Base-by-base conservation (phyloP, 768 basidiomycete genomes). In the Hortiboletus campestris region DNA sequence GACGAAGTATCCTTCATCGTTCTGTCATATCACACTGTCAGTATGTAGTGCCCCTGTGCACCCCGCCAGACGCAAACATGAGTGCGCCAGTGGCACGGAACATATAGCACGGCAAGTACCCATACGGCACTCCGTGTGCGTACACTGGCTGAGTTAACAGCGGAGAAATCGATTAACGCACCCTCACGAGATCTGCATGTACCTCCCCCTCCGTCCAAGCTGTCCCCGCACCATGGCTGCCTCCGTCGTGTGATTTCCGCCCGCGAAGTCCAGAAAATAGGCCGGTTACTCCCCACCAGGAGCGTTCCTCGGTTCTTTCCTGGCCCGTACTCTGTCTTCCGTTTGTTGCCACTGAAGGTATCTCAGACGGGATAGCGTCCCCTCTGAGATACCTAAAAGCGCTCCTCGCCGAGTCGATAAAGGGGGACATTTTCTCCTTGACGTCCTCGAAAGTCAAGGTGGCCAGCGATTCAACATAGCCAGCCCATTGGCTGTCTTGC, bases 311-410 rank as follows among this genome's bases (percentile, higher is more conserved):
- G 6, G 67, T 65, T 53, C 61, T 66, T 38, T 64, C 63, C 12
- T 70, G 69, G 39, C 54, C 70, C 20, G 71, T 69, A 47, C 61
- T 66, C 39, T 59, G 58, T 13, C 73, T 71, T 53, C 60, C 67
- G 34, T 63, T 67, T 39, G 69, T 49, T 28, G 63, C 57, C 12
- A 43, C 71, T 47, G 73, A 58, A 50, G 70, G 68, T 32, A 72
- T 56, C 28, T 67, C 62, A n/a, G 75, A 64, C 9, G 79, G 72
- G 29, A 80, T 59, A 19, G 79, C 76, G 41, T 85, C 78, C 6
- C 91, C 91, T 53, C 82, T 86, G 46, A 94, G 72, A 69, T 89
- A 94, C 64, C 79, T 83, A 73, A 92, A 89, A 28, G 84, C 74
- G 38, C 74, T 73, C 62, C 80, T 82, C 22, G 80, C 76, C 41